These are phyloP conservation scores for Tolypocladium nubicola DNA, from an alignment of 2,329 filamentous ascomycete species.

Conservation along the genomic window DNA sequence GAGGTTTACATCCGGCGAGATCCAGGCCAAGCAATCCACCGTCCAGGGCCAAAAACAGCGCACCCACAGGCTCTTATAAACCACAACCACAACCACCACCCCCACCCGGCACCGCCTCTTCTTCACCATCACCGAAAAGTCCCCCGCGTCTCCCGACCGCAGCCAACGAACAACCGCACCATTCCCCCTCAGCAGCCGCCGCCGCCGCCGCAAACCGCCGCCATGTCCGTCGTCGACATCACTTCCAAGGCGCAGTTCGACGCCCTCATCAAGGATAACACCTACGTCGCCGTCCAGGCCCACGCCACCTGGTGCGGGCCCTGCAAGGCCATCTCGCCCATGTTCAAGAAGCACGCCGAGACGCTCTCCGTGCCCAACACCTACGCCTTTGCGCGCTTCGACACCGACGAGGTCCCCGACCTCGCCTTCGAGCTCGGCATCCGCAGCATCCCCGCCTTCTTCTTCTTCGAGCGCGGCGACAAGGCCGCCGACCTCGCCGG, in stretches of 20 bases:
- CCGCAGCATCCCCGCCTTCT: slow-evolving; percentile 48
- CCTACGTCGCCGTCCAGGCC: slow-evolving; percentile 46
- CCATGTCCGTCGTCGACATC: slow-evolving; percentile 24
- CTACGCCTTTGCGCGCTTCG: slow-evolving; percentile 46
- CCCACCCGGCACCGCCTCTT: neutral
- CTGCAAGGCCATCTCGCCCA: slow-evolving; percentile 48
- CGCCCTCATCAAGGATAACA: slow-evolving; percentile 33
- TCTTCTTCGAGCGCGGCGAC: slow-evolving; percentile 46
- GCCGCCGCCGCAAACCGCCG: neutral
- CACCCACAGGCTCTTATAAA: neutral
- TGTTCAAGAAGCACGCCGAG: slow-evolving; percentile 38
- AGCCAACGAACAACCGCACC: neutral
- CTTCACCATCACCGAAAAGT: neutral
- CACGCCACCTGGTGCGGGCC: slow-evolving; percentile 50
- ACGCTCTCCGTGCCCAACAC: slow-evolving; percentile 23
- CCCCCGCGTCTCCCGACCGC: neutral
- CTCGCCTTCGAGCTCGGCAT: slow-evolving; percentile 39
- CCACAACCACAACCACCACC: neutral
- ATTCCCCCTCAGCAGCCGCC: neutral
- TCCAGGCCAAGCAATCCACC: neutral
- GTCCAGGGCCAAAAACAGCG: neutral
- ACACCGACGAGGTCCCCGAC: slow-evolving; percentile 44
- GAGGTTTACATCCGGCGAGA: neutral
- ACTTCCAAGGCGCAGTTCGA: slow-evolving; percentile 35
- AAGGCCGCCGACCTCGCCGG: slow-evolving; percentile 33